Evolutionary conservation across 192 early-diverging fungal genomes (phyloP).

Genomic region (Entophlyctis luteolus): DNA sequence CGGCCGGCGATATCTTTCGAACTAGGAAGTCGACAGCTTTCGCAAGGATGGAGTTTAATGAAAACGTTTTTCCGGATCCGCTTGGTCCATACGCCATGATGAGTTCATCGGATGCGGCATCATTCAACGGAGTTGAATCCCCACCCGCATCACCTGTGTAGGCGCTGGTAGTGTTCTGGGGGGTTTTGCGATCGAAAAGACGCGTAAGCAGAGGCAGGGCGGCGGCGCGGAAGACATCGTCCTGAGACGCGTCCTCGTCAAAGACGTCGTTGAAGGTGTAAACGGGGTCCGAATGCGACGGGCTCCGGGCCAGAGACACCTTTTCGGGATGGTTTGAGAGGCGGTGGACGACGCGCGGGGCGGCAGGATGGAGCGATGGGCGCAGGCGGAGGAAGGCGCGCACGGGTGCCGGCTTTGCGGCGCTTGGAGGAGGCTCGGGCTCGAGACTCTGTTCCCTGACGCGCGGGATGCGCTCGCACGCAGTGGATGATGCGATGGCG

Average conservation of each 20-base stretch:
- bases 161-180: background rate
- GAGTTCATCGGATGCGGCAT: constrained; percentile 4
- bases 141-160: too few relatives aligned
- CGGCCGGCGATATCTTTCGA: too few relatives aligned
- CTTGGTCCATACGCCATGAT: constrained; percentile 27
- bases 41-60: constrained; percentile 9
- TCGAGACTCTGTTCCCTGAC: too few relatives aligned
- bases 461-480: too few relatives aligned
- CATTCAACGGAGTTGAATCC: background rate
- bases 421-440: too few relatives aligned
- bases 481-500: too few relatives aligned
- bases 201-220: constrained; percentile 19
- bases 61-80: constrained; percentile 23
- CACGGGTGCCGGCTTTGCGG: too few relatives aligned
- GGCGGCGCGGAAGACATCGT: constrained; percentile 12
- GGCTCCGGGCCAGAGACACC: background rate
- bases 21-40: constrained; percentile 11
- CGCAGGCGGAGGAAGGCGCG: constrained; percentile 23
- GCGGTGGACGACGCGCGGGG: background rate
- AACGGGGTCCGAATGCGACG: background rate
- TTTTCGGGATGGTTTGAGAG: background rate
- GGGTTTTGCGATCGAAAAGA: background rate
- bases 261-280: constrained; percentile 25
- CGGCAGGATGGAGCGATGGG: background rate
- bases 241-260: constrained; percentile 10